Base-by-base conservation (phyloP, 805 yeast species). In the Saturnispora galanensis region DNA sequence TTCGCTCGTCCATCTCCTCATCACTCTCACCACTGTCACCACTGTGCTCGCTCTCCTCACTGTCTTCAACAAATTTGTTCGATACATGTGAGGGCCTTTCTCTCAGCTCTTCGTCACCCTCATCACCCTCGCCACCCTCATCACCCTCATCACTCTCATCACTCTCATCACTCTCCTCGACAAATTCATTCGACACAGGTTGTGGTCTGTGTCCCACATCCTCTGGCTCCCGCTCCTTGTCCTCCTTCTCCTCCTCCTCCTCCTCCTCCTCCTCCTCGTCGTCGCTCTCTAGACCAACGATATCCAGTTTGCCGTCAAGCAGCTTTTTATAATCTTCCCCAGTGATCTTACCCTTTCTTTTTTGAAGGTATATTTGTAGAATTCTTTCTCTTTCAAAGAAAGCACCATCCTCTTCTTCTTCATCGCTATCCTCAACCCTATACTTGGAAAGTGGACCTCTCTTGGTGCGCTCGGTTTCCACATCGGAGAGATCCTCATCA, bases 371-470 rank as follows among this genome's bases (percentile, higher is more conserved):
- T 32, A 54, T 58, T 38, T 80, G 73, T 38, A 78, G 63, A 45
- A 64, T 59, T 45, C 67, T 66, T 52, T 82, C 89, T 47, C 75
- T 68, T 36, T 61, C 77, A 55, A 74, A 81, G 55, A 81, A 81
- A 29, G 53, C 68, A 3, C 54, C 56, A 42, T 71, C 76, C 35
- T 67, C 66, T 39, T 77, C 85, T 11, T 79, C 85, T 5, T 79
- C 84, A 55, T 80, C 87, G 2, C 84, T 77, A 42, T 73, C 81
- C 41, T 66, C 66, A 38, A 81, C 72, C 50, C 62, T 73, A 45
- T 73, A 78, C 4, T 79, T 62, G 1, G 87, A 80, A 37, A 71
- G 67, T 41, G 61, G 54, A 5, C 38, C 33, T 16, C 50, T 47
- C 26, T 21, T 21, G 26, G 26, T 21, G 8, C 50, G 47, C n/a